Conservation (phyloP, 805 yeast species). For the Lachancea dasiensis region DNA sequence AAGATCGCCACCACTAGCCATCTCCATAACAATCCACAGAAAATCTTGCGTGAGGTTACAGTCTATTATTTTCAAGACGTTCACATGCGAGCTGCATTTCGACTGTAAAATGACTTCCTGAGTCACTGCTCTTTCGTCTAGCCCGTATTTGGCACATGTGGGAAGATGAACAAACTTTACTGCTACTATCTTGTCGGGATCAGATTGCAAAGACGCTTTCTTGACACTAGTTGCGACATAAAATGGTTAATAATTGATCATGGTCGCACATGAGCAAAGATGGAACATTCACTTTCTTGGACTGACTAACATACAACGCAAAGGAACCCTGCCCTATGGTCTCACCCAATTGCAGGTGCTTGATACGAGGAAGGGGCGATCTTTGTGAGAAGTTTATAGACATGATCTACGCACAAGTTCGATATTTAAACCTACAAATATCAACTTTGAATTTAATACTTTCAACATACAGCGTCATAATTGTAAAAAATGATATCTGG, state of each 20-base stretch:
- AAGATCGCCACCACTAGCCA: slow-evolving; percentile 69
- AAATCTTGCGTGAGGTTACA: slow-evolving; percentile 51
- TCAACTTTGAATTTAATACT: too few relatives aligned
- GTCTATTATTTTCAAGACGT: slow-evolving; percentile 49
- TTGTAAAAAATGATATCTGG: too few relatives aligned
- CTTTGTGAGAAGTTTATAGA: slow-evolving; percentile 38
- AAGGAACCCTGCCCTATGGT: slow-evolving; percentile 66
- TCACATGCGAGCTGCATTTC: slow-evolving; percentile 51
- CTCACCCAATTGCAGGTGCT: slow-evolving; percentile 41
- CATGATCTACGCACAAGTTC: too few relatives aligned
- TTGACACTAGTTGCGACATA: slow-evolving; percentile 37
- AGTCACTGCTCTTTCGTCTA: slow-evolving; percentile 38
- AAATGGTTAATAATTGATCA: too few relatives aligned
- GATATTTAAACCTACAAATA: too few relatives aligned
- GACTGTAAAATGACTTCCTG: slow-evolving; percentile 56
- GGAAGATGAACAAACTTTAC: slow-evolving; percentile 49
- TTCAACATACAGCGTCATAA: too few relatives aligned
- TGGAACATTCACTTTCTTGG: too few relatives aligned
- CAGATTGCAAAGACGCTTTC: slow-evolving; percentile 37
- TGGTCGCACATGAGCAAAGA: too few relatives aligned
- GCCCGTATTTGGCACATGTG: slow-evolving; percentile 33
- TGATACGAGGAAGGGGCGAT: slow-evolving; percentile 39
- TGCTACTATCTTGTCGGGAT: slow-evolving; percentile 43
- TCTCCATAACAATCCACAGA: slow-evolving; percentile 61
- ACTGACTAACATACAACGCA: slow-evolving; percentile 42